Conservation (phyloP, 306 rosid genomes). For the Vigna hirtella region DNA sequence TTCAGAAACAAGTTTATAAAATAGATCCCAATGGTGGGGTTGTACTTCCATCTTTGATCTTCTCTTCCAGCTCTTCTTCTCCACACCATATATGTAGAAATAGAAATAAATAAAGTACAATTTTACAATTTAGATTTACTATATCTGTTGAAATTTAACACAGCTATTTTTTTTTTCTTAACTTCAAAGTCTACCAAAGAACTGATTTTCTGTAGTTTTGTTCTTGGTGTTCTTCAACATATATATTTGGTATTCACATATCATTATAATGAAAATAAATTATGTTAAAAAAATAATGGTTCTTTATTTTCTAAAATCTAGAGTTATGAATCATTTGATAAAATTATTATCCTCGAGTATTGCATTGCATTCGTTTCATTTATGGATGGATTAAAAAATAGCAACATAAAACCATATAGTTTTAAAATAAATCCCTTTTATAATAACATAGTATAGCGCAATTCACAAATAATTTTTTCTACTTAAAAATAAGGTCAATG, state of each 20-base stretch:
- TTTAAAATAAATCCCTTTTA: no score
- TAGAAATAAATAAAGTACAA: constrained; percentile 1
- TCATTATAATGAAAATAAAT: not conserved
- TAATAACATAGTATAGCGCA: not conserved
- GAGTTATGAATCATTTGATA: not conserved
- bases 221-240: not conserved
- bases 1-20: constrained; percentile 44
- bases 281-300: not conserved
- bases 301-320: not conserved
- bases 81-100: not conserved
- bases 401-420: no score
- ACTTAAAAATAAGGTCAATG: no score
- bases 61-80: not conserved
- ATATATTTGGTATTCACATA: not conserved
- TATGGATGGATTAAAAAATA: no score
- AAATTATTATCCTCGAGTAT: not conserved
- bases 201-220: not conserved
- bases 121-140: not conserved
- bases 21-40: constrained; percentile 14
- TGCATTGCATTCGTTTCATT: no score
- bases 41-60: constrained; percentile 22
- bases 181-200: no score
- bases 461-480: no score
- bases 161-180: not conserved
- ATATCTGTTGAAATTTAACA: not conserved